Evolutionary conservation across 2,329 filamentous ascomycete genomes (phyloP).

Genomic region (Penicillium janthinellum): DNA sequence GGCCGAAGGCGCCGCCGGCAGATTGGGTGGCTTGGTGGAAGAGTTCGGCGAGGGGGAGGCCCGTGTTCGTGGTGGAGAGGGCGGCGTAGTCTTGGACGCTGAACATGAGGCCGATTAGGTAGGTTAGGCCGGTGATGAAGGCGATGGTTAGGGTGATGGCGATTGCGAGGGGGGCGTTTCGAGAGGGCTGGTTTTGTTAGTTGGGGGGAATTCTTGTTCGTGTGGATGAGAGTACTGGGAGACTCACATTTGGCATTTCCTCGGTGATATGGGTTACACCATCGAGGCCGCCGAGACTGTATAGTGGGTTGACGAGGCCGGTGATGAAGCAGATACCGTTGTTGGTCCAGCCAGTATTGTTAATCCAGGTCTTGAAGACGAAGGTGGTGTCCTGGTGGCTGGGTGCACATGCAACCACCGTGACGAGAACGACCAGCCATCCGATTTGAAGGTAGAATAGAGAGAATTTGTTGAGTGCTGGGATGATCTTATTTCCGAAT

Average conservation of each 20-base stretch:
- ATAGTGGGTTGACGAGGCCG: constrained; percentile 53
- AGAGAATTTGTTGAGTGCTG: constrained; percentile 49
- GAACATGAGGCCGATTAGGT: constrained; percentile 56
- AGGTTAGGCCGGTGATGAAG: constrained; percentile 54
- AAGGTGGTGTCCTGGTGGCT: constrained; percentile 51
- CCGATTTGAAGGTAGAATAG: constrained; percentile 52
- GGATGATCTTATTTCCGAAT: constrained; percentile 52
- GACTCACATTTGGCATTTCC: constrained; percentile 54
- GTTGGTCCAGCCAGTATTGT: constrained; percentile 56
- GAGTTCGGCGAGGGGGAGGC: constrained; percentile 67
- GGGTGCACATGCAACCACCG: constrained; percentile 51
- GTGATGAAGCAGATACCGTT: constrained; percentile 55
- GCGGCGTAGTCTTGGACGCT: constrained; percentile 52
- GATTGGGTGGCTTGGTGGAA: constrained; percentile 61
- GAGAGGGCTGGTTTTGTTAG: neutral
- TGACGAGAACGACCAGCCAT: constrained; percentile 52
- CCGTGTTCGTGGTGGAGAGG: constrained; percentile 39
- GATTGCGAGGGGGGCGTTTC: constrained; percentile 3
- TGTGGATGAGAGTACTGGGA: too few species aligned
- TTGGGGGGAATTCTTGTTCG: neutral
- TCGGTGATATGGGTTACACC: constrained; percentile 55
- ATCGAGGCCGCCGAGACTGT: constrained; percentile 52
- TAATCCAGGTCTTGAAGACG: constrained; percentile 56
- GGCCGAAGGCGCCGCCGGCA: constrained; percentile 52
- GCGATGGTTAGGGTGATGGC: constrained; percentile 54